Evolutionary conservation across 495 filamentous ascomycete species (phyloP).

Genomic region (Penicillium diatomitis): DNA sequence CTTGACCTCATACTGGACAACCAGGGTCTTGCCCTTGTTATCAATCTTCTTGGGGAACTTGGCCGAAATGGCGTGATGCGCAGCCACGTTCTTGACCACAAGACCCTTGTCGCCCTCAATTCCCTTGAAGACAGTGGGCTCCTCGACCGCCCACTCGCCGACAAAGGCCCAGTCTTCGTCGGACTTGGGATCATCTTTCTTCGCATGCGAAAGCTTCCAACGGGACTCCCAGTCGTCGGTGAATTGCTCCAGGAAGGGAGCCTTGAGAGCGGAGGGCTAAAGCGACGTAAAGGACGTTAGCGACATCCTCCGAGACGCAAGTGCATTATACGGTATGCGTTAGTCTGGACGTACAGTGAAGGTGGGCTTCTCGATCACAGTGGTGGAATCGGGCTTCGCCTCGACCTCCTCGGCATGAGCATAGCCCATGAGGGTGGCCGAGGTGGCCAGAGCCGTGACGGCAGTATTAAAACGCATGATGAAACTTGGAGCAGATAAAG

Average conservation of each 20-base stretch:
- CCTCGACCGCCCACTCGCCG: conserved; percentile 94
- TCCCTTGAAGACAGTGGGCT: conserved; percentile 84
- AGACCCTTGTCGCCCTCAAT: conserved; percentile 95
- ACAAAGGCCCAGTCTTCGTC: conserved; percentile 98
- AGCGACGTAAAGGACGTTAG: conserved; percentile 8
- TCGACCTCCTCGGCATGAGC: conserved; percentile 66
- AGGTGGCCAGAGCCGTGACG: conserved; percentile 55
- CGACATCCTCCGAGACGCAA: conserved; percentile 1
- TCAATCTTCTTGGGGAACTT: conserved; percentile 96
- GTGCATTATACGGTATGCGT: neutral
- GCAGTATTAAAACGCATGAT: conserved; percentile 73
- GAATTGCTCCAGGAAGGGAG: conserved; percentile 97
- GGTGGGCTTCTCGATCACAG: conserved; percentile 59
- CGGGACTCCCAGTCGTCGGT: conserved; percentile 85
- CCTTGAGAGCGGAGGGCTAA: conserved; percentile 80
- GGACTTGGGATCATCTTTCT: conserved; percentile 80
- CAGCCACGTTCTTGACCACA: conserved; percentile 91
- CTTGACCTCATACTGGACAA: conserved; percentile 99
- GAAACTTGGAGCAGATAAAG: conserved; percentile 11
- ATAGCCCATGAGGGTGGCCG: conserved; percentile 61
- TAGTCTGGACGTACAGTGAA: conserved; percentile 65
- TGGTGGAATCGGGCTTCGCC: conserved; percentile 46
- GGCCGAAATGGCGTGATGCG: conserved; percentile 98
- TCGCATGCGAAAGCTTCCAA: conserved; percentile 91
- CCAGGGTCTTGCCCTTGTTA: conserved; percentile 91